Evolutionary conservation across 2,329 filamentous ascomycete species (phyloP).

Genomic region (Elsinoe necatrix): DNA sequence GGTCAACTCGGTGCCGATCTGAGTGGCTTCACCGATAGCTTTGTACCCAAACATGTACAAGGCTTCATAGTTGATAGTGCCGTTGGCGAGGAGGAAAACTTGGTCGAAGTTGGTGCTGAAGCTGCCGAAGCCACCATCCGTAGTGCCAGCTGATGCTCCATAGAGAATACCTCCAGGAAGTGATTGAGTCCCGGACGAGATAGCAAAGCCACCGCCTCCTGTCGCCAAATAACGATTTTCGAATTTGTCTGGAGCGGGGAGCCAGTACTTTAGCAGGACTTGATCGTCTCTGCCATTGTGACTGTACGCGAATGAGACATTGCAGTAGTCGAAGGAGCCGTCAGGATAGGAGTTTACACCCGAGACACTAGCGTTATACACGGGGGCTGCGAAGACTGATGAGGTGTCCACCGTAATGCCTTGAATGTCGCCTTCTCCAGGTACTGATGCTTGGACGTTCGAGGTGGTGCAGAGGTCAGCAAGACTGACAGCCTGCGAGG

Average conservation of each 20-base stretch:
- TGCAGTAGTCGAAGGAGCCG: constrained; percentile 23
- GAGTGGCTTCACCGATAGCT: constrained; percentile 45
- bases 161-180: constrained; percentile 35
- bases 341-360: constrained; percentile 26
- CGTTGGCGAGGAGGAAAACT: constrained; percentile 32
- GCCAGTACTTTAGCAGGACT: constrained; percentile 34
- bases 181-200: constrained; percentile 28
- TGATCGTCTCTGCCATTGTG: constrained; percentile 32
- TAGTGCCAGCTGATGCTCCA: constrained; percentile 40
- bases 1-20: constrained; percentile 39
- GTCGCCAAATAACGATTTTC: constrained; percentile 39
- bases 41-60: constrained; percentile 45
- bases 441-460: constrained; percentile 17
- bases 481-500: constrained; percentile 15
- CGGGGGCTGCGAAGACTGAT: constrained; percentile 31
- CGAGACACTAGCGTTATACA: constrained; percentile 29
- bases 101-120: constrained; percentile 36
- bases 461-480: constrained; percentile 19
- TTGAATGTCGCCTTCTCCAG: constrained; percentile 17
- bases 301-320: constrained; percentile 29
- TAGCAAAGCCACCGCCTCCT: constrained; percentile 32
- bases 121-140: constrained; percentile 44
- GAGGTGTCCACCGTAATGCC: constrained; percentile 34
- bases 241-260: constrained; percentile 37
- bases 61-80: constrained; percentile 44